Evolutionary conservation across 768 basidiomycete genomes (phyloP).

Genomic region (Auricularia sp.): DNA sequence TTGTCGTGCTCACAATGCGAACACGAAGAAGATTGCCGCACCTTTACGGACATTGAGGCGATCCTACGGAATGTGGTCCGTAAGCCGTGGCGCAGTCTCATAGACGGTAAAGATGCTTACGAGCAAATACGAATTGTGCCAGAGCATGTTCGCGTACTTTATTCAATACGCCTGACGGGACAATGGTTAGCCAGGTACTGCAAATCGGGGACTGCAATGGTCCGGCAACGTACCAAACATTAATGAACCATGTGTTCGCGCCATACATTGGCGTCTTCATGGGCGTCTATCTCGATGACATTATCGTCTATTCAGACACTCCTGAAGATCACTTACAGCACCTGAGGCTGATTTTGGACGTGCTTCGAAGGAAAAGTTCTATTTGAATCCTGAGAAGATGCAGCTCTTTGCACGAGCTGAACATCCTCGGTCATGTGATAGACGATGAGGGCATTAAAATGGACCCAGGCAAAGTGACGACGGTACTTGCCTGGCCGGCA

Average conservation of each 20-base stretch:
- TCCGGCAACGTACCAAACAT: slow-evolving; percentile 11
- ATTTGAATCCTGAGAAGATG: slow-evolving; percentile 4
- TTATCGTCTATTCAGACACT: slow-evolving; percentile 9
- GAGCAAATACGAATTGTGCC: too few species aligned
- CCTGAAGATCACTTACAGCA: slow-evolving; percentile 9
- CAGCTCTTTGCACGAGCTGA: slow-evolving; percentile 4
- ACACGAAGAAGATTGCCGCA: slow-evolving; percentile 4
- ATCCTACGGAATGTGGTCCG: too few species aligned
- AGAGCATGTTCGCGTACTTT: slow-evolving; percentile 5
- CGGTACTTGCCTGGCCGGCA: slow-evolving; percentile 18
- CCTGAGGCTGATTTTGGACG: slow-evolving; percentile 2
- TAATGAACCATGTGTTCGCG: not conserved
- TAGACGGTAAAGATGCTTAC: too few species aligned
- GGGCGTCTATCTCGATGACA: not conserved
- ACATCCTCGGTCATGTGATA: slow-evolving; percentile 18
- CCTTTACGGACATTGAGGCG: slow-evolving; percentile 2
- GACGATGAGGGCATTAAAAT: slow-evolving; percentile 18
- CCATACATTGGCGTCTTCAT: too few species aligned
- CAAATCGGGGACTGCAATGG: slow-evolving; percentile 13
- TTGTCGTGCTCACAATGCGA: slow-evolving; percentile 5
- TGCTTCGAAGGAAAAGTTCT: slow-evolving; percentile 2
- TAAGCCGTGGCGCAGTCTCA: too few species aligned
- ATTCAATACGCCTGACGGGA: slow-evolving; percentile 10
- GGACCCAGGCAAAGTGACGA: slow-evolving; percentile 19
- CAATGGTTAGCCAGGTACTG: slow-evolving; percentile 12